Conservation (phyloP, 2,329 filamentous ascomycete species). For the Septoria petroselini region DNA sequence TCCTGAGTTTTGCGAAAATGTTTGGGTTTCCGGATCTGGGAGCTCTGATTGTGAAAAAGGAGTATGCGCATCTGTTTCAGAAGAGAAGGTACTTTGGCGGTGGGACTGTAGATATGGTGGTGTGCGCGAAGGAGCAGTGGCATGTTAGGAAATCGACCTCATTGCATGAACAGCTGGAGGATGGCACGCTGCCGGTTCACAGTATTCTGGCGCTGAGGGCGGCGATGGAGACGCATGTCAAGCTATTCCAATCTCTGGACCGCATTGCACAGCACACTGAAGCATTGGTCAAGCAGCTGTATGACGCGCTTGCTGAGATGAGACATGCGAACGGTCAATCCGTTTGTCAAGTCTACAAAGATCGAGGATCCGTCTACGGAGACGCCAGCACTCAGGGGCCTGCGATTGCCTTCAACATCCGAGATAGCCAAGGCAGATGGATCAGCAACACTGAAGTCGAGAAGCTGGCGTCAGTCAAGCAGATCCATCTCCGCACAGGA, state of each 20-base stretch:
- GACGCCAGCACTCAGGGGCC: constrained; percentile 58
- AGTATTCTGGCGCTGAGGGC: constrained; percentile 78
- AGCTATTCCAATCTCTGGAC: constrained; percentile 66
- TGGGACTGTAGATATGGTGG: constrained; percentile 88
- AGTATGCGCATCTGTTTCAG: constrained; percentile 59
- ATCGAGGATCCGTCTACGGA: constrained; percentile 15
- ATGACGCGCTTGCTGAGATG: constrained; percentile 57
- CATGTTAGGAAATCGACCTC: constrained; percentile 69
- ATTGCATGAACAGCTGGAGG: constrained; percentile 80
- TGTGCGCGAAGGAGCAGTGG: constrained; percentile 70
- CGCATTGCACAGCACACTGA: constrained; percentile 68
- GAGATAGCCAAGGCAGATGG: constrained; percentile 67
- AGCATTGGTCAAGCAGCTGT: constrained; percentile 60
- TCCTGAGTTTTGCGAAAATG: constrained; percentile 93
- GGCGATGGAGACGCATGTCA: constrained; percentile 66
- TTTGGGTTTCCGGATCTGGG: constrained; percentile 94
- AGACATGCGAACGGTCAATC: constrained; percentile 65
- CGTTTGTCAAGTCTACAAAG: constrained; percentile 65
- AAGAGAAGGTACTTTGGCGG: constrained; percentile 83
- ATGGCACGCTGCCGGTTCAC: constrained; percentile 88
- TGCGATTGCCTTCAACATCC: constrained; percentile 79
- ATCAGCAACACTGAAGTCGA: constrained; percentile 81
- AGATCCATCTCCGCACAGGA: constrained; percentile 82
- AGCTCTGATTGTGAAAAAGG: constrained; percentile 74
- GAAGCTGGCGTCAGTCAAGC: constrained; percentile 73